Conservation (phyloP, 805 yeast species). For the Kregervanrija fluxuum region DNA sequence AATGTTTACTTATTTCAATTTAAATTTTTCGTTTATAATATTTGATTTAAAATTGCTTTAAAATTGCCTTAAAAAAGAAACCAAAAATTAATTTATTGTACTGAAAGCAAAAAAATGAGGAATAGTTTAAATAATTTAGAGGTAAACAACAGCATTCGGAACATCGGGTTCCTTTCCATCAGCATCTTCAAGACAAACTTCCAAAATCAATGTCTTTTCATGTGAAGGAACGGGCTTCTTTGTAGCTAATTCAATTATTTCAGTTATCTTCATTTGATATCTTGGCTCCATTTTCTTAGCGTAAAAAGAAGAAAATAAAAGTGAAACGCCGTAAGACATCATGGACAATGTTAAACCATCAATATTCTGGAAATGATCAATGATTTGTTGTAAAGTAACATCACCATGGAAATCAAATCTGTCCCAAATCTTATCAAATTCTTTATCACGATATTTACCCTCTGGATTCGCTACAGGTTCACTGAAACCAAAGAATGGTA, state of each 20-base stretch:
- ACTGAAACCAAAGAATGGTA: conserved; percentile 94
- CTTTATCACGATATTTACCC: conserved; percentile 70
- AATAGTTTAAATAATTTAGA: conserved; percentile 16
- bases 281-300: conserved; percentile 87
- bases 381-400: conserved; percentile 36
- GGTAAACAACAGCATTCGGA: conserved; percentile 71
- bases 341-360: conserved; percentile 86
- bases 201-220: conserved; percentile 73
- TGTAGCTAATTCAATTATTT: conserved; percentile 76
- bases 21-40: too few species aligned
- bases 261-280: conserved; percentile 55
- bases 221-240: conserved; percentile 74
- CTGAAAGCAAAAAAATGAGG: not conserved
- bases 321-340: conserved; percentile 86
- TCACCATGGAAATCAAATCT: conserved; percentile 79
- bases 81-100: not conserved
- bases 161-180: conserved; percentile 94
- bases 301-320: conserved; percentile 87
- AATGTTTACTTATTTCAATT: too few species aligned
- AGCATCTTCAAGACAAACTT: conserved; percentile 86
- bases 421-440: conserved; percentile 90
- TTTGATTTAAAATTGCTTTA: too few species aligned
- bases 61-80: too few species aligned
- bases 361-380: conserved; percentile 55
- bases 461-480: conserved; percentile 88